Conservation (phyloP, 164 flowering plant species). For the Malania oleifera region DNA sequence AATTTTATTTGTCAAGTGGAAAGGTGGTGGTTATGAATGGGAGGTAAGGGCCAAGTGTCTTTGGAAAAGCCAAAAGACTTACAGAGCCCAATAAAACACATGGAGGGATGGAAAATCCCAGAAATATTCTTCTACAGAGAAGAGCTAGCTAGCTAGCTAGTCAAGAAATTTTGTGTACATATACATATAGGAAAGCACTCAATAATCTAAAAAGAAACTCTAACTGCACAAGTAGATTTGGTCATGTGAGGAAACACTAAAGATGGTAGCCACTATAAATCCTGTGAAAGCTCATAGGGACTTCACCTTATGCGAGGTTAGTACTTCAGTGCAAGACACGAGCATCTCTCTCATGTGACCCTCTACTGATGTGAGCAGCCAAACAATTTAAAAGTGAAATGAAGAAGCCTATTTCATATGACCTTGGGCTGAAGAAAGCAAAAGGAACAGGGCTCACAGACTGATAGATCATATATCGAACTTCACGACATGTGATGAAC, state of each 20-base stretch:
- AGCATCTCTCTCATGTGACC: conserved; percentile 22
- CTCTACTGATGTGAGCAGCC: conserved; percentile 5
- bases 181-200: conserved; percentile 1
- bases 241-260: conserved; percentile 23
- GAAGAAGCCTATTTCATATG: neutral
- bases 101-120: too few species aligned
- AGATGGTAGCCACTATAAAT: neutral
- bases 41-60: conserved; percentile 14
- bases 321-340: neutral
- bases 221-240: conserved; percentile 11
- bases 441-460: conserved; percentile 2
- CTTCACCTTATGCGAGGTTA: conserved; percentile 3
- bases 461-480: conserved; percentile 1
- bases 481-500: conserved; percentile 16
- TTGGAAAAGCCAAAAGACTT: conserved; percentile 24
- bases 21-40: too few species aligned
- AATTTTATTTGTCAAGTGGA: too few species aligned
- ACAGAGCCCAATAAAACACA: conserved; percentile 2
- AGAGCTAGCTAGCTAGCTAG: neutral
- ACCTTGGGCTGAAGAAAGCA: neutral
- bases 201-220: conserved; percentile 8
- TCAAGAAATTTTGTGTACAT: too few species aligned
- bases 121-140: too few species aligned
- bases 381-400: neutral
- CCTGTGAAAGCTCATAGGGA: neutral